Conservation (phyloP, 306 rosid genomes). For the Vigna mungo region DNA sequence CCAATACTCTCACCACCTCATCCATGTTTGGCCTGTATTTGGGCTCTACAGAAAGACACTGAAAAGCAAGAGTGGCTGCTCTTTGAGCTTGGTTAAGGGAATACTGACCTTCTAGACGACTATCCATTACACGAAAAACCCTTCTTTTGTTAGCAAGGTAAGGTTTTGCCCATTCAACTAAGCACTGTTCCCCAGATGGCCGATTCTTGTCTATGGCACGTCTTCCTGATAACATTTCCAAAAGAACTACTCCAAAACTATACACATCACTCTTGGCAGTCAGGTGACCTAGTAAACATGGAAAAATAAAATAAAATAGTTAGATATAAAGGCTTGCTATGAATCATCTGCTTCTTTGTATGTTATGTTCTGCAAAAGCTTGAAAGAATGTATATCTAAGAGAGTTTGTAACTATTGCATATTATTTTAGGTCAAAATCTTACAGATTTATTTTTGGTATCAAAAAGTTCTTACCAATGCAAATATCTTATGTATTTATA, state of each 20-base stretch:
- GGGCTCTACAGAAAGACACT: slow-evolving; percentile 66
- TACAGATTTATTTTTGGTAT: too few relatives aligned
- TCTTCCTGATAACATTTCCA: slow-evolving; percentile 79
- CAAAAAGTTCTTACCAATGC: too few relatives aligned
- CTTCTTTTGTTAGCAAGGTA: slow-evolving; percentile 62
- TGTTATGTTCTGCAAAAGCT: background rate
- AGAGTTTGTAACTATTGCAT: background rate
- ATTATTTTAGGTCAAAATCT: too few relatives aligned
- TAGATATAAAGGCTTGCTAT: background rate
- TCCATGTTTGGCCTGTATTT: slow-evolving; percentile 70
- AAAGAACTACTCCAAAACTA: slow-evolving; percentile 90
- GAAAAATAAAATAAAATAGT: background rate
- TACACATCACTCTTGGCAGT: slow-evolving; percentile 79
- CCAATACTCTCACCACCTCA: slow-evolving; percentile 64
- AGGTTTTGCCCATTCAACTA: slow-evolving; percentile 91
- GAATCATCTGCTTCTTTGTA: too few relatives aligned
- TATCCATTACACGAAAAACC: slow-evolving; percentile 67
- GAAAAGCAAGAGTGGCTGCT: slow-evolving; percentile 68
- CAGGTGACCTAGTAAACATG: slow-evolving; percentile 68
- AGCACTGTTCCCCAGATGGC: slow-evolving; percentile 81
- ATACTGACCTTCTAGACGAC: slow-evolving; percentile 73
- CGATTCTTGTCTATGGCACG: slow-evolving; percentile 78
- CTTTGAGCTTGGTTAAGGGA: slow-evolving; percentile 59
- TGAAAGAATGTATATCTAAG: background rate
- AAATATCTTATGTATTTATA: too few relatives aligned